A percentile compares a stretch with the other conserved stretches of the same genome.
phyloP scores from a whole-genome alignment of 2,329 filamentous ascomycete genomes.

The Xylaria arbuscula region DNA sequence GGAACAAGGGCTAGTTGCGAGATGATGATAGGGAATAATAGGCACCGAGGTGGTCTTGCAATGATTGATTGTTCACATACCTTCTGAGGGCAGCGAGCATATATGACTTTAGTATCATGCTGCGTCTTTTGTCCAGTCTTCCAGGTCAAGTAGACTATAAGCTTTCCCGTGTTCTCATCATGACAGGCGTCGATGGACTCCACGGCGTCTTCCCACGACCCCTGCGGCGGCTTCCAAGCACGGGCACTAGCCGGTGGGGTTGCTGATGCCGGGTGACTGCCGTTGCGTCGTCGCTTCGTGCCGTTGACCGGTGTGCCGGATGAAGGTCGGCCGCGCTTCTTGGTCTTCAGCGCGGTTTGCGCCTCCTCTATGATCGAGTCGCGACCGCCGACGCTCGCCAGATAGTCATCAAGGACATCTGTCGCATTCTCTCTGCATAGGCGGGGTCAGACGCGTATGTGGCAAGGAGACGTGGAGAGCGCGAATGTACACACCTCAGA shows the following conservation, averaged over 20 bases:
- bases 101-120: slow-evolving; percentile 74
- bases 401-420: slow-evolving; percentile 73
- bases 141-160: slow-evolving; percentile 79
- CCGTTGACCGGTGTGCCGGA: slow-evolving; percentile 52
- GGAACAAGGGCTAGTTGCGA: not conserved
- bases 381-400: slow-evolving; percentile 70
- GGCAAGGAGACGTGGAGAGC: slow-evolving; percentile 22
- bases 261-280: slow-evolving; percentile 60
- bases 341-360: slow-evolving; percentile 61
- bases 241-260: slow-evolving; percentile 59
- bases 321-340: slow-evolving; percentile 68
- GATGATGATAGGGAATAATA: not conserved
- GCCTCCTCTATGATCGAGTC: slow-evolving; percentile 65
- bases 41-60: not conserved
- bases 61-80: slow-evolving; percentile 54
- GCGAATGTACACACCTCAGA: slow-evolving; percentile 60
- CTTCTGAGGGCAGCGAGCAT: slow-evolving; percentile 82
- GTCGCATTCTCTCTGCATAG: slow-evolving; percentile 64
- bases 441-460: slow-evolving; percentile 20
- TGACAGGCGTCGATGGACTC: slow-evolving; percentile 77
- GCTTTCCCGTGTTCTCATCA: slow-evolving; percentile 67
- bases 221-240: slow-evolving; percentile 74
- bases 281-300: slow-evolving; percentile 62
- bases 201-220: slow-evolving; percentile 82
- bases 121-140: slow-evolving; percentile 78